A percentile compares a stretch with the other conserved stretches of the same genome.
phyloP scores from a whole-genome alignment of 1,284 basidiomycete species.

The Sutorius eximius region DNA sequence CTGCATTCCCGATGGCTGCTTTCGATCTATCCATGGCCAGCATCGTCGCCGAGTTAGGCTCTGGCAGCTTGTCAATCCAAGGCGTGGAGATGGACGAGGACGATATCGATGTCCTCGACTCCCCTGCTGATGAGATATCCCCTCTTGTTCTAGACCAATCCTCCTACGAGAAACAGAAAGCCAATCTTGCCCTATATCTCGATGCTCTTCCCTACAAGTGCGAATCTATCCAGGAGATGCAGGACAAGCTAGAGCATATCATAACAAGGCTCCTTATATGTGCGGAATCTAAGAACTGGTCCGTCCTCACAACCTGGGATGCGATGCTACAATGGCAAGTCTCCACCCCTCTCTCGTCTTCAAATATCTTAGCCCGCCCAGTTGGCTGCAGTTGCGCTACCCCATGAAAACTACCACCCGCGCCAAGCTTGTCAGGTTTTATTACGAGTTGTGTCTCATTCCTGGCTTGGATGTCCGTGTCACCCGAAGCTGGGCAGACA shows the following conservation, averaged over 20 bases:
- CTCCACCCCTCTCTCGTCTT: background rate
- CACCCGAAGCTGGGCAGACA: constrained; percentile 57
- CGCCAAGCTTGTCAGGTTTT: constrained; percentile 76
- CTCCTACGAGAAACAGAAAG: constrained; percentile 53
- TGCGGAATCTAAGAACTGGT: constrained; percentile 76
- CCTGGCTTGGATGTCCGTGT: constrained; percentile 66
- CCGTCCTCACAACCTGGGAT: constrained; percentile 67
- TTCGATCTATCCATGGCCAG: constrained; percentile 26
- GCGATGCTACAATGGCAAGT: constrained; percentile 70
- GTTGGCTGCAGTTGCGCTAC: constrained; percentile 83
- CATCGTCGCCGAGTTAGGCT: constrained; percentile 30
- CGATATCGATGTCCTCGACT: constrained; percentile 34
- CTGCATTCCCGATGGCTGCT: constrained; percentile 24
- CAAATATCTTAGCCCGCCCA: constrained; percentile 31
- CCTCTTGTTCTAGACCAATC: constrained; percentile 28
- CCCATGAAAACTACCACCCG: constrained; percentile 73
- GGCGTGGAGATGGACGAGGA: constrained; percentile 37
- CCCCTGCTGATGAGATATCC: constrained; percentile 30
- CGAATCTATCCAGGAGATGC: constrained; percentile 79
- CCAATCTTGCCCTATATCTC: constrained; percentile 61
- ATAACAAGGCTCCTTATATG: constrained; percentile 72
- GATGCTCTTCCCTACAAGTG: constrained; percentile 75
- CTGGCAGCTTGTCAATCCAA: constrained; percentile 28
- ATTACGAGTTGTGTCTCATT: constrained; percentile 85
- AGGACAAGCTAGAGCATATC: constrained; percentile 70